Base-by-base conservation (phyloP, 2,329 filamentous ascomycete species). In the Microdochium nivale region DNA sequence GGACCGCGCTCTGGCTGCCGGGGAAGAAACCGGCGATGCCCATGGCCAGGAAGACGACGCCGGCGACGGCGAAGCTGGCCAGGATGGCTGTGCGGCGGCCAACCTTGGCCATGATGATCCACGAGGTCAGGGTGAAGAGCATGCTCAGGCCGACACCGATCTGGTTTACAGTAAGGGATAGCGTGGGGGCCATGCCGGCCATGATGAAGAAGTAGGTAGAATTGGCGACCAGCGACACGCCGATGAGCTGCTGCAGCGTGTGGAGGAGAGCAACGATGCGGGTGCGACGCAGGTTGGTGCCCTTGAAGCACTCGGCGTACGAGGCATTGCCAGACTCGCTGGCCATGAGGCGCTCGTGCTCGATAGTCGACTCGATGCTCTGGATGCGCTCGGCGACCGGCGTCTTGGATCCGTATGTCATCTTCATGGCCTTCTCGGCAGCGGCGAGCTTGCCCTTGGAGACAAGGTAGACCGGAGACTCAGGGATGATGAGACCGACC, bases 391-490 rank as follows among this genome's bases (percentile, higher is more conserved):
- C 35, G 7, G 35, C 16, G 35, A 14, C 7, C 5, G 35, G 14
- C 14, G 14, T n/a, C 14, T 16, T 16, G 13, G 44, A 23, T n/a
- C 30, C 46, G 30, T 25, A 24, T 0, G 74, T 62, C 1, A 66
- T 61, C 13, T 59, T 55, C 53, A 70, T 65, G 1, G 68, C 56
- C 19, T 54, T 49, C 54, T 67, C 51, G 10, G 68, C 67, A n/a
- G 65, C 57, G 1, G 67, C 64, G 3, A 65, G 56, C 2, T 57
- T 54, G 11, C 59, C 58, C 48, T 67, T 69, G 2, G 68, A 62
- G 1, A 74, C 58, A 11, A 75, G 59, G 57, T 67, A 73, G 1
- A 67, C 61, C 0, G 73, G 73, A 25, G 66, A 70, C 50, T 76
- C 72, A 0, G 73, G 72, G n/a, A 75, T 59, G 25, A 72, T 49